These are phyloP conservation scores for Ciborinia camelliae DNA, from an alignment of 2,329 filamentous ascomycete genomes.

Conservation along the genomic window DNA sequence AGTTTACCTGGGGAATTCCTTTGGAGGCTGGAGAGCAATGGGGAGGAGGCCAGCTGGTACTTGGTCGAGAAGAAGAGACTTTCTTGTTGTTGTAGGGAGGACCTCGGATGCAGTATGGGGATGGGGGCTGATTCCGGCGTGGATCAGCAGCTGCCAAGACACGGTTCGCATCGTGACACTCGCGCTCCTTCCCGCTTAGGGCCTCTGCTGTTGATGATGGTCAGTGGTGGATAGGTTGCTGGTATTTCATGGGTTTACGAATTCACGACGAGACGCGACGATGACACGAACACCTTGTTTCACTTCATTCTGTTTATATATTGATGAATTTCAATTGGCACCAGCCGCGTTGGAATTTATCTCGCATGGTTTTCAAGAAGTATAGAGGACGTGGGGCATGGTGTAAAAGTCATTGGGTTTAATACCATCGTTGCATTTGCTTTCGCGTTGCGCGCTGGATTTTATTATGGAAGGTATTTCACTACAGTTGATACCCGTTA, in stretches of 20 bases:
- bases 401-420: not conserved
- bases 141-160: conserved; percentile 1
- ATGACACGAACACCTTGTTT: not conserved
- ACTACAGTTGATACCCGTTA: not conserved
- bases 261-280: not conserved
- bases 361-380: not conserved
- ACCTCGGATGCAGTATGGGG: not conserved
- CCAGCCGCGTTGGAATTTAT: not conserved
- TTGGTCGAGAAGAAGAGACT: not conserved
- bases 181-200: not conserved
- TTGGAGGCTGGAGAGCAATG: not conserved
- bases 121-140: not conserved
- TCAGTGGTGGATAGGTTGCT: not conserved
- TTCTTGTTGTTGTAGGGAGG: not conserved
- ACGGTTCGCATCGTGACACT: not conserved
- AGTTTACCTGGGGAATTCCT: not conserved
- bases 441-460: not conserved
- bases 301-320: not conserved
- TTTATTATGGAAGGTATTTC: not conserved
- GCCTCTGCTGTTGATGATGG: conserved; percentile 5
- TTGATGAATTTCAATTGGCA: not conserved
- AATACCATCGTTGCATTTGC: conserved; percentile 1
- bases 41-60: not conserved
- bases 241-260: not conserved
- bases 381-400: not conserved